Evolutionary conservation across 2,329 filamentous ascomycete species (phyloP), one percentile per base, ranked within the genome.

Genomic region (Pseudogymnoascus sp.): DNA sequence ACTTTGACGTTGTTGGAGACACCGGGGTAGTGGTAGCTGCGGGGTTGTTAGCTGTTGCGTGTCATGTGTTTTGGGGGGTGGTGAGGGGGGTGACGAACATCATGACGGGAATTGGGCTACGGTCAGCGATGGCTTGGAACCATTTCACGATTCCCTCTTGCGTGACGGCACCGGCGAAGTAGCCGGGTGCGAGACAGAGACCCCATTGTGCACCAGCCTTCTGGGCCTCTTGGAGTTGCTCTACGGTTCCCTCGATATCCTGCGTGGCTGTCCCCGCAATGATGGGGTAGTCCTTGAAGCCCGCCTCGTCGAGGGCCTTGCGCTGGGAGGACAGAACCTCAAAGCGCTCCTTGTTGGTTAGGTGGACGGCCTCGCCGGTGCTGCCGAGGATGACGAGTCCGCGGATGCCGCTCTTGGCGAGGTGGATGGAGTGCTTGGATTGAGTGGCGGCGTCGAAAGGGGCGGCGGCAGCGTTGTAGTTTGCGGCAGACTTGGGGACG

Each of bases 1-100:
- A 88, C 78, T 68, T 80, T 79, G 69, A 88, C 77, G 68, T 84
- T 83, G 76, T 88, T 89, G 8, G 85, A 86, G 21, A 89, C 86
- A 61, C 83, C 85, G 0, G 86, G 86, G 74, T 87, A 81, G 67
- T 81, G 79, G 68, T 81, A 81, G 47, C 78, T 80, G 61, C 26
- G 1, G 62, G 47, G 61, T 44, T 14, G 50, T 56, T 56, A 56
- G 50, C 26, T 29, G 47, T 10, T 31, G 44, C 42, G 19, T 60
- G 26, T 13, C 4, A 14, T 19, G 8, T 11, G 13, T 1, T 26
- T 6, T n/a, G 7, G 1, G 7, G 1, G 31, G 11, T 19, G 19
- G 19, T 19, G 19, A 19, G 19, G 10, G 26, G 16, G 24, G 4
- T n/a, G n/a, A 44, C 62, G 7, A 35, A 85, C 80, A 88, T 81